Conservation (phyloP, 192 early-diverging fungal genomes). For the Coemansia sp. region DNA sequence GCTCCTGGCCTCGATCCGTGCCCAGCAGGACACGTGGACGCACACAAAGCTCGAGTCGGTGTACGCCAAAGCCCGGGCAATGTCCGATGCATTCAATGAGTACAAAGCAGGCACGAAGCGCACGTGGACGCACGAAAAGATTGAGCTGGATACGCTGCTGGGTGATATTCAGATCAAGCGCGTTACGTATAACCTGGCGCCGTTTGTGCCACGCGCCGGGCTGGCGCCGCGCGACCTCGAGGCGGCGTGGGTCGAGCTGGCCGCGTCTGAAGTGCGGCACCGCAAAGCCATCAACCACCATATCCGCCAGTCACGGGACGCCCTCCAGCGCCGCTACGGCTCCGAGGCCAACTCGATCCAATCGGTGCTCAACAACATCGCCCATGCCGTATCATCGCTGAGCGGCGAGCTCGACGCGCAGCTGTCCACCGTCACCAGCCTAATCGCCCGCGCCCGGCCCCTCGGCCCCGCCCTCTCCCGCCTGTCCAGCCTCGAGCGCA, state of each 20-base stretch:
- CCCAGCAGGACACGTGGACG: slow-evolving; percentile 69
- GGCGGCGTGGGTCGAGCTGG: slow-evolving; percentile 69
- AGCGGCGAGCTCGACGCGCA: slow-evolving; percentile 79
- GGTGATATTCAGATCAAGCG: slow-evolving; percentile 97
- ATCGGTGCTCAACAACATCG: slow-evolving; percentile 67
- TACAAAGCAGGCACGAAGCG: slow-evolving; percentile 85
- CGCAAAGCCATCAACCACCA: slow-evolving; percentile 82
- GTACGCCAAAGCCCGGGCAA: slow-evolving; percentile 75
- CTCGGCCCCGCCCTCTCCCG: slow-evolving; percentile 57
- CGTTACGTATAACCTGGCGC: slow-evolving; percentile 87
- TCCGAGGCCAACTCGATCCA: slow-evolving; percentile 81
- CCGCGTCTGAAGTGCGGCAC: slow-evolving; percentile 72
- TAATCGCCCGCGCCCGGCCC: slow-evolving; percentile 58
- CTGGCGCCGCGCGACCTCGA: slow-evolving; percentile 69
- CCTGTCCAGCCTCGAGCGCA: slow-evolving; percentile 64
- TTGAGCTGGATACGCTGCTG: slow-evolving; percentile 86
- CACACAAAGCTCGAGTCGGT: slow-evolving; percentile 60
- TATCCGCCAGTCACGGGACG: slow-evolving; percentile 82
- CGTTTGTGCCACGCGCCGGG: slow-evolving; percentile 80
- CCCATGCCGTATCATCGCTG: slow-evolving; percentile 63
- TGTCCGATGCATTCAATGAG: slow-evolving; percentile 70
- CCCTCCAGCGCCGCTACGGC: slow-evolving; percentile 76
- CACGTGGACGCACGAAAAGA: slow-evolving; percentile 87
- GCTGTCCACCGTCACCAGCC: slow-evolving; percentile 62
- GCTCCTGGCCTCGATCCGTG: slow-evolving; percentile 69